Evolutionary conservation across 2,329 filamentous ascomycete genomes (phyloP), one percentile per base, ranked within the genome.

Genomic region (Apiospora rasikravindrae): DNA sequence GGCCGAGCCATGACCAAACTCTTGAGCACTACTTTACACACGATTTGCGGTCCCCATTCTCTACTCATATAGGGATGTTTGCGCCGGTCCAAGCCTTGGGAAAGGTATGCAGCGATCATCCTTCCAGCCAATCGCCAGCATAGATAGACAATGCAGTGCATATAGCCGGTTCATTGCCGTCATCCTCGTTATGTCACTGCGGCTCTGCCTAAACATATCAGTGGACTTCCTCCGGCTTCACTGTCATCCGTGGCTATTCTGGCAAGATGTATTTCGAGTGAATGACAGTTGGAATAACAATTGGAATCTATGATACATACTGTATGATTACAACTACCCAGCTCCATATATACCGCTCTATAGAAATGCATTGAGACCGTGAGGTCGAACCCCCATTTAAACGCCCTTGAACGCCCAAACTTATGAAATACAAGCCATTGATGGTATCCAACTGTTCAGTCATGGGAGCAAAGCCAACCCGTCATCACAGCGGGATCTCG

Each of bases 401-500:
- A 51, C 11, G 4, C 51, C 14, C 26, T 22, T 8, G 4, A 33
- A 19, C 26, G 5, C 51, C 51, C 14, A 5, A 29, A 22, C 45
- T 2, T 7, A n/a, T 4, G 10, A 51, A 53, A 4, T 26, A 19
- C 24, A 53, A 47, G 16, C 49, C 14, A 49, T 8, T 22, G 7
- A 10, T 3, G 2, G 0, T 2, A n/a, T 2, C n/a, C 49, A 51
- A n/a, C 6, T 10, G 44, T 7, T 1, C 19, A 8, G 1, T 1
- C 13, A 33, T 29, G 3, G 13, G 26, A 22, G 26, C 16, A 4
- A 22, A 24, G 4, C 1, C 26, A 16, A 7, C 1, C 6, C 33
- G 6, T 3, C 14, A 14, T 45, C 70, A 75, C 42, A 75, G 37
- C 3, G 74, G 73, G 47, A 75, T 73, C 10, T 73, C 22, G 69